Conservation (phyloP, 805 yeast genomes). For the Saccharomycopsis amapae region DNA sequence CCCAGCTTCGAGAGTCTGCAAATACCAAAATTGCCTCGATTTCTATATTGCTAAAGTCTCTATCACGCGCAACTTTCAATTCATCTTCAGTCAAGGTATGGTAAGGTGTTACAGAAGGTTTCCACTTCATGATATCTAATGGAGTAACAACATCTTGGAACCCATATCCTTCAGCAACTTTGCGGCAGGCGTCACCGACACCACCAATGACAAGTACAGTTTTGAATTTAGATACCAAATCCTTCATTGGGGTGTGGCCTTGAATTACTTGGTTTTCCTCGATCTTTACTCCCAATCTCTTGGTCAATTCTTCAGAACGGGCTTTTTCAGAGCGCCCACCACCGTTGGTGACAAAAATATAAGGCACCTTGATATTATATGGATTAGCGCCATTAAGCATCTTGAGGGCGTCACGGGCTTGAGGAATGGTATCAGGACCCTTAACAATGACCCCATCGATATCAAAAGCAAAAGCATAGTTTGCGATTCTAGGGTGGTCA, state of each 20-base stretch:
- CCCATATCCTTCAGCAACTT: conserved; percentile 79
- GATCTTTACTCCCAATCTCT: conserved; percentile 52
- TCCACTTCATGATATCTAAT: conserved; percentile 75
- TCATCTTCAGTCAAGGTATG: conserved; percentile 74
- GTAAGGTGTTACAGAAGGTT: conserved; percentile 81
- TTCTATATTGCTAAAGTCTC: conserved; percentile 57
- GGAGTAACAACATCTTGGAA: conserved; percentile 79
- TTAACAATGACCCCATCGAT: conserved; percentile 86
- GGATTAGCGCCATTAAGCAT: conserved; percentile 71
- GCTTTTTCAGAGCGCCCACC: conserved; percentile 80
- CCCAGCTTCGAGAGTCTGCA: conserved; percentile 92
- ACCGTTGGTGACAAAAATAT: conserved; percentile 83
- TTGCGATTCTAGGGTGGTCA: conserved; percentile 68
- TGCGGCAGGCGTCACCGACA: conserved; percentile 73
- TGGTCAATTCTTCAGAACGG: conserved; percentile 64
- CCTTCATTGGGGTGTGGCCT: conserved; percentile 92
- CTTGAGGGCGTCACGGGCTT: conserved; percentile 66
- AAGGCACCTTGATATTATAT: conserved; percentile 73
- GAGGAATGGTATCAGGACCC: conserved; percentile 79
- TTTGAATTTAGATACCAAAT: conserved; percentile 56
- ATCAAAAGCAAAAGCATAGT: conserved; percentile 87
- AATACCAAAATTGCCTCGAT: conserved; percentile 83
- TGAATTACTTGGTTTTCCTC: conserved; percentile 79
- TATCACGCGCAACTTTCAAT: conserved; percentile 40
- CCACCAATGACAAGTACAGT: conserved; percentile 88